Percentiles rank a stretch among this genome's conserved stretches.
Evolutionary conservation across 768 basidiomycete genomes (phyloP).

Genomic region (Pleurotus citrinopileatus): DNA sequence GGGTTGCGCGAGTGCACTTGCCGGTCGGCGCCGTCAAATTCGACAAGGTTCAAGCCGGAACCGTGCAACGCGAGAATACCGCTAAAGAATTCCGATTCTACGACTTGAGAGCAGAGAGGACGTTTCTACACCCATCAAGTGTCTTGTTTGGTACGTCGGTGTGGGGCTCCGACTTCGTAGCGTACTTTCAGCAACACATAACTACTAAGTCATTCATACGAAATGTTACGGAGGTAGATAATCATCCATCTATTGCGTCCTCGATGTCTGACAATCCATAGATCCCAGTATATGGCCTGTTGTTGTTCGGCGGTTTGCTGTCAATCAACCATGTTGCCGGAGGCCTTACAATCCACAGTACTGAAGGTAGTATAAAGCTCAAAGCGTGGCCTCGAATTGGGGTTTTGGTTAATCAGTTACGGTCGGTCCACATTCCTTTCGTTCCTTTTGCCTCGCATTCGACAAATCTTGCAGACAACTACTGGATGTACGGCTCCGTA

Average conservation of each 20-base stretch:
- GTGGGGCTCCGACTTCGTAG: slow-evolving; percentile 78
- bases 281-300: slow-evolving; percentile 84
- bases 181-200: slow-evolving; percentile 80
- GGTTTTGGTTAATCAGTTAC: slow-evolving; percentile 80
- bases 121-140: slow-evolving; percentile 83
- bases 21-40: slow-evolving; percentile 77
- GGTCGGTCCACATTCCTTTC: slow-evolving; percentile 39
- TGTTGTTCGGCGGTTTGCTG: slow-evolving; percentile 83
- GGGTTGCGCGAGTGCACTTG: slow-evolving; percentile 72
- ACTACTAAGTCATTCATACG: slow-evolving; percentile 84
- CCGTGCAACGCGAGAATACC: slow-evolving; percentile 79
- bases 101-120: slow-evolving; percentile 60
- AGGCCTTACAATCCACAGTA: slow-evolving; percentile 62
- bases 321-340: slow-evolving; percentile 77
- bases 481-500: slow-evolving; percentile 58
- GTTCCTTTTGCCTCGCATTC: background rate
- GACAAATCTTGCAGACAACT: slow-evolving; percentile 37
- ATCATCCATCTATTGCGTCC: background rate
- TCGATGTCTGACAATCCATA: too few species aligned
- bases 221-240: slow-evolving; percentile 77
- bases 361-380: slow-evolving; percentile 55
- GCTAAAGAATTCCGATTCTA: slow-evolving; percentile 84
- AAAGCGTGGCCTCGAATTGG: slow-evolving; percentile 90
- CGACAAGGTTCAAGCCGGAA: slow-evolving; percentile 80
- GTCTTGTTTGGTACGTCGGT: slow-evolving; percentile 68